Base-by-base conservation (phyloP, 2,329 filamentous ascomycete genomes). In the Penicillium sp. region DNA sequence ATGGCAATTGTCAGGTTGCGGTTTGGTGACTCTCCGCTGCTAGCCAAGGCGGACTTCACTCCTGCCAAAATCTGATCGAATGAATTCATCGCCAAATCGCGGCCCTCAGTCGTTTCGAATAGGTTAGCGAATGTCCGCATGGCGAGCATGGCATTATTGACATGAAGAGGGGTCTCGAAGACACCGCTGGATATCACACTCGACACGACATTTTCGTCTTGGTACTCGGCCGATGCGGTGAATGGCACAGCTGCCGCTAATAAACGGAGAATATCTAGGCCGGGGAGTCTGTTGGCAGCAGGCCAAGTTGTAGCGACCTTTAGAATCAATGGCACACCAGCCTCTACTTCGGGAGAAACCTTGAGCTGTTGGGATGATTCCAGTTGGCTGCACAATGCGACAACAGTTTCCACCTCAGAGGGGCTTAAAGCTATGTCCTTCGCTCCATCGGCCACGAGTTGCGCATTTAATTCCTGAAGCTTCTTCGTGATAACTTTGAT, bases 91-190 rank as follows among this genome's bases (percentile, higher is more conserved):
- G 85, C 84, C 3, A 90, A 74, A 42, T 78, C 76, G 19, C 89
- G 84, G 14, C 94, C 94, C 53, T 87, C 80, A 0, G 84, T 76
- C 0, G 89, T 90, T 56, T 84, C 82, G 67, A 97, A 96, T 7
- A 97, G 78, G 64, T 99, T 99, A 29, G 85, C 87, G 45, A 97
- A 80, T 13, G 87, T 84, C 4, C 94, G 88, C 11, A 91, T 79
- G 0, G 88, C 86, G 79, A 99, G 89, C 87, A 97, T 96, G 10
- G 85, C 83, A 61, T 91, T 91, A 72, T 97, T 97, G 49, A 87
- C 81, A 35, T 85, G 85, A 0, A 88, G 78, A 2, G 84, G 79
- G 0, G 81, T 75, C 8, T 84, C 80, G 49, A 87, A 84, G 2
- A 85, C 79, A 1, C 74, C 82, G 47, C 80, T 83, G 40, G 70